Conservation (phyloP, 257 asterid species). For the Solanum dulcamara region DNA sequence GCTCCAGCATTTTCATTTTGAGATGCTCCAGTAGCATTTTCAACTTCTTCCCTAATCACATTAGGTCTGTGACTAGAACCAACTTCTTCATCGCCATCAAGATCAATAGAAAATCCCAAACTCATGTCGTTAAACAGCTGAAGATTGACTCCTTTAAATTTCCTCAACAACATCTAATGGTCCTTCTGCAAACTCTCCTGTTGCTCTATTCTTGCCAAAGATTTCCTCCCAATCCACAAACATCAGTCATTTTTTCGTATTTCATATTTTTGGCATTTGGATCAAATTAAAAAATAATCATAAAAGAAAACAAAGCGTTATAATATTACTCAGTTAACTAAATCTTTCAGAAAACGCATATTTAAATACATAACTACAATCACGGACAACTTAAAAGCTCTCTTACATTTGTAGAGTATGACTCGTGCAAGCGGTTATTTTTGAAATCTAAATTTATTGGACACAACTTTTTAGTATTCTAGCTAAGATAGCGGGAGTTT, state of each 20-base stretch:
- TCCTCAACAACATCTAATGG: neutral
- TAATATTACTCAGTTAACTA: no score
- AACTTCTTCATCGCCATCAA: neutral
- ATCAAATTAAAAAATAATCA: neutral
- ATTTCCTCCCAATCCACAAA: neutral
- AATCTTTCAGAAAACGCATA: neutral
- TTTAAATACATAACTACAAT: no score
- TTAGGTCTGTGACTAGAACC: neutral
- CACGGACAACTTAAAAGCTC: neutral
- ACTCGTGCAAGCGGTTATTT: neutral
- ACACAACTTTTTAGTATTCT: neutral
- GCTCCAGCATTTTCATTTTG: neutral
- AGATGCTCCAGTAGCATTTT: neutral
- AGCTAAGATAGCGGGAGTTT: no score
- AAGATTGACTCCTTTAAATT: neutral
- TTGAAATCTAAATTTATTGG: neutral
- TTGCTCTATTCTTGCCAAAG: neutral
- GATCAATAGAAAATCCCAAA: no score
- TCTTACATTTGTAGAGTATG: no score
- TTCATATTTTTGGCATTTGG: neutral
- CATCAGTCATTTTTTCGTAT: neutral
- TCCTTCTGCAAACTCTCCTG: neutral
- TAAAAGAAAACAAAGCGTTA: no score
- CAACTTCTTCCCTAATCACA: neutral
- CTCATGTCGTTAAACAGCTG: neutral